phyloP scores from a whole-genome alignment of 257 asterid species.

The Verbascum thapsus region DNA sequence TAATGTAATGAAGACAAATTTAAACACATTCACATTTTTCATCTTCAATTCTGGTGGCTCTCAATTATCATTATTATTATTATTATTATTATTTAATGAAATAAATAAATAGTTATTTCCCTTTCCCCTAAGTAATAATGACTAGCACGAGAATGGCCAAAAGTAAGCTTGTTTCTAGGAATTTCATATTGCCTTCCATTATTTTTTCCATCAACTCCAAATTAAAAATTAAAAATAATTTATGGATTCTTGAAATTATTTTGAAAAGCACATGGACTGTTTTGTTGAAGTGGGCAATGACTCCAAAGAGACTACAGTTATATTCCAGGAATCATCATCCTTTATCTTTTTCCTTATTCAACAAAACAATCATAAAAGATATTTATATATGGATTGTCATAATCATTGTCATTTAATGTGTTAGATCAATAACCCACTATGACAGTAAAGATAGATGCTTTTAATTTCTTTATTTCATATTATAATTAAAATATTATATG shows the following conservation, averaged over 20 bases:
- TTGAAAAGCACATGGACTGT: constrained; percentile 26
- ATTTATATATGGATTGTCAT: constrained; percentile 33
- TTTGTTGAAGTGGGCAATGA: constrained; percentile 19
- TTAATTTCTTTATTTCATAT: not conserved
- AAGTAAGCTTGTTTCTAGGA: constrained; percentile 30
- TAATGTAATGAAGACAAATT: constrained; percentile 45
- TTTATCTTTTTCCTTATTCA: constrained; percentile 30
- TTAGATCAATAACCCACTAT: constrained; percentile 24
- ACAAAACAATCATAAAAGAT: constrained; percentile 36
- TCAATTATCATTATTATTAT: not conserved
- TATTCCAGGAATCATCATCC: constrained; percentile 41
- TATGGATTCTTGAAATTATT: constrained; percentile 7
- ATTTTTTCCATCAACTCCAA: constrained; percentile 25
- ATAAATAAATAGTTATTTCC: no score
- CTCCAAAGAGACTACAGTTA: constrained; percentile 32
- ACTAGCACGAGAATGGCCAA: constrained; percentile 22
- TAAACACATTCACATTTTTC: constrained; percentile 25
- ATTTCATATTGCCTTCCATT: constrained; percentile 31
- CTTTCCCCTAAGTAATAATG: constrained; percentile 23
- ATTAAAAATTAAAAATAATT: not conserved
- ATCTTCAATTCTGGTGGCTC: constrained; percentile 42
- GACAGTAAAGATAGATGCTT: constrained; percentile 21
- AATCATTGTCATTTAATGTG: constrained; percentile 33
- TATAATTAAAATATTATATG: no score
- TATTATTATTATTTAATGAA: no score